These are phyloP conservation scores for Globisporangium polare DNA, from an alignment of 352 stramenopile species.

Conservation along the genomic window DNA sequence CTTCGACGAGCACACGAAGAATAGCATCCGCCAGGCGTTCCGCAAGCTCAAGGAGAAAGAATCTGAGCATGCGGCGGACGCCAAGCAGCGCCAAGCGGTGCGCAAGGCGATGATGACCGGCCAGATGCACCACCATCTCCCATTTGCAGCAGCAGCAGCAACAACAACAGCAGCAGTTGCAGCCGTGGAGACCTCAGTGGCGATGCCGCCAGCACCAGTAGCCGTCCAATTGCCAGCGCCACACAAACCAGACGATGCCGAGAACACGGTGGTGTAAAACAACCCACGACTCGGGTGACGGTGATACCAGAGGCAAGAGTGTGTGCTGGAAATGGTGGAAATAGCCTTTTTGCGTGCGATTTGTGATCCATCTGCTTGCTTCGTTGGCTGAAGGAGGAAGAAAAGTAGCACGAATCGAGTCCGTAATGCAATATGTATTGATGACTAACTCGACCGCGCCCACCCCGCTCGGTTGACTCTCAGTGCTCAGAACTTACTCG, in stretches of 20 bases:
- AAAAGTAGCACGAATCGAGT: no score
- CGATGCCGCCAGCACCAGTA: not conserved
- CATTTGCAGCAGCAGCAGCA: not conserved
- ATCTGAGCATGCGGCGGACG: constrained; percentile 1
- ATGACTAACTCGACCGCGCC: no score
- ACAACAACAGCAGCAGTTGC: not conserved
- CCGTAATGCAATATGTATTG: no score
- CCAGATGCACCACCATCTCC: not conserved
- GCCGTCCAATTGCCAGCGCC: not conserved
- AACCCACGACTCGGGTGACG: no score
- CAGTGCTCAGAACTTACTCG: no score
- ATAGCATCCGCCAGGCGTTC: constrained; percentile 49
- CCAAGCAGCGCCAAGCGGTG: constrained; percentile 11
- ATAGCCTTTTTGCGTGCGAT: no score
- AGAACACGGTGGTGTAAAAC: not conserved
- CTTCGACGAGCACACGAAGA: constrained; percentile 58
- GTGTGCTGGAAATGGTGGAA: no score
- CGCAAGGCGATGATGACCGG: constrained; percentile 6
- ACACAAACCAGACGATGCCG: not conserved
- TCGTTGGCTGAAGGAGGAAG: no score
- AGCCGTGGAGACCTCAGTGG: not conserved
- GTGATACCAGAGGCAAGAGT: no score
- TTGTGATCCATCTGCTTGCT: no score
- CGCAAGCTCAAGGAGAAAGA: constrained; percentile 38
- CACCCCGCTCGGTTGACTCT: no score